Evolutionary conservation across 495 filamentous ascomycete species (phyloP).

Genomic region (Penicillium canescens): DNA sequence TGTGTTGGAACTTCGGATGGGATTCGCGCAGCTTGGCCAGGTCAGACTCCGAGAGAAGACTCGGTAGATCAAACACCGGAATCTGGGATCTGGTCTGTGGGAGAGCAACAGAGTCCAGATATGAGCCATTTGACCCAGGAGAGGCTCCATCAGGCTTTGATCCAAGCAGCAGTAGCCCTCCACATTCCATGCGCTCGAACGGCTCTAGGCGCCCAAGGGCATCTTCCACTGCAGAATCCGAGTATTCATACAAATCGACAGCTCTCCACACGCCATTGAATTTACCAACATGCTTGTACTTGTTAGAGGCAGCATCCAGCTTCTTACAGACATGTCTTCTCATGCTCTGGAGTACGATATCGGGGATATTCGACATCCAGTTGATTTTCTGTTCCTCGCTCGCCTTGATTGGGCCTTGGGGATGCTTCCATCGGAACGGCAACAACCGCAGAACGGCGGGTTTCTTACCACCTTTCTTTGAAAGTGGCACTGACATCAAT

Average conservation of each 20-base stretch:
- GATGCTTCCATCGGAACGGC: slow-evolving; percentile 40
- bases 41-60: slow-evolving; percentile 35
- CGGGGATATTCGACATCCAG: slow-evolving; percentile 73
- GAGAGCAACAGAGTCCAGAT: slow-evolving; percentile 28
- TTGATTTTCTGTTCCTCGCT: slow-evolving; percentile 33
- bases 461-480: slow-evolving; percentile 11
- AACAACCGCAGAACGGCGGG: slow-evolving; percentile 23
- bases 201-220: slow-evolving; percentile 24
- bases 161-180: slow-evolving; percentile 32
- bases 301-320: slow-evolving; percentile 29
- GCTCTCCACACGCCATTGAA: slow-evolving; percentile 34
- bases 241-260: slow-evolving; percentile 26
- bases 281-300: slow-evolving; percentile 19
- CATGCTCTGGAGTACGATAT: slow-evolving; percentile 55
- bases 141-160: slow-evolving; percentile 5
- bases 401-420: slow-evolving; percentile 27
- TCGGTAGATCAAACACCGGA: slow-evolving; percentile 46
- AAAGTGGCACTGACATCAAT: slow-evolving; percentile 11
- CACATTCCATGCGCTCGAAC: slow-evolving; percentile 29
- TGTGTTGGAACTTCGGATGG: slow-evolving; percentile 23
- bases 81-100: slow-evolving; percentile 33
- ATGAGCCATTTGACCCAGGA: neutral
- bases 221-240: slow-evolving; percentile 27
- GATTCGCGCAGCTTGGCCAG: slow-evolving; percentile 28
- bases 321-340: slow-evolving; percentile 45